Base-by-base conservation (phyloP, 2,329 filamentous ascomycete species). In the Boeremia exigua region DNA sequence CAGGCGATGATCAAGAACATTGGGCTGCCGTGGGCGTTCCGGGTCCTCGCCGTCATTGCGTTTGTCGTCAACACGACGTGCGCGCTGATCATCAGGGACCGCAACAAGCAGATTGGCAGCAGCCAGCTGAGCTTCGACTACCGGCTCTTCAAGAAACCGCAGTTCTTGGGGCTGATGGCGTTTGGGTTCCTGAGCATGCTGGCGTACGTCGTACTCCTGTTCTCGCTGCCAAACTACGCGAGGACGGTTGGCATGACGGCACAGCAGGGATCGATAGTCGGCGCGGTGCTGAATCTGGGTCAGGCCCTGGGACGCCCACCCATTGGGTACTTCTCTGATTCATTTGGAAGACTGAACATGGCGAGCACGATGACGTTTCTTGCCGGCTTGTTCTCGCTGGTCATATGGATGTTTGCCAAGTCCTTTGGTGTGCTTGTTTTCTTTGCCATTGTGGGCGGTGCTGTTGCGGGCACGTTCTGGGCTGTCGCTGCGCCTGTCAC, bases 171-270 rank as follows among this genome's bases (percentile, higher is more conserved):
- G 2, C 79, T 91, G 11, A 73, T 91, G 33, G 80, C 75, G 2
- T 95, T 87, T 79, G 87, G 88, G 7, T 86, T 87, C 73, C 86
- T 93, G 60, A 87, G 83, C 56, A 85, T 93, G 76, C 77, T 94
- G 12, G 89, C 83, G 5, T 94, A 94, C 65, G 82, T 90, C 25
- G 88, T 91, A 4, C 80, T 92, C n/a, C 82, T 92, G 39, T 94
- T 92, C 74, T 89, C 86, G 10, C 77, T 93, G 40, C 86, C 90
- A 12, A 90, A 88, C 70, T 94, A 92, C 68, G 88, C 88, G 33
- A 81, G 84, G 52, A 82, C 81, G 4, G 84, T 92, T 38, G 90
- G 90, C 1, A 82, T 92, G 28, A 80, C 81, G 1, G 79, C 88
- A 2, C 80, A 83, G 5, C 86, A 93, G 67, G 90, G 88, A 6